These are phyloP conservation scores for Adansonia grandidieri DNA, from an alignment of 441 rosid species.

Conservation along the genomic window DNA sequence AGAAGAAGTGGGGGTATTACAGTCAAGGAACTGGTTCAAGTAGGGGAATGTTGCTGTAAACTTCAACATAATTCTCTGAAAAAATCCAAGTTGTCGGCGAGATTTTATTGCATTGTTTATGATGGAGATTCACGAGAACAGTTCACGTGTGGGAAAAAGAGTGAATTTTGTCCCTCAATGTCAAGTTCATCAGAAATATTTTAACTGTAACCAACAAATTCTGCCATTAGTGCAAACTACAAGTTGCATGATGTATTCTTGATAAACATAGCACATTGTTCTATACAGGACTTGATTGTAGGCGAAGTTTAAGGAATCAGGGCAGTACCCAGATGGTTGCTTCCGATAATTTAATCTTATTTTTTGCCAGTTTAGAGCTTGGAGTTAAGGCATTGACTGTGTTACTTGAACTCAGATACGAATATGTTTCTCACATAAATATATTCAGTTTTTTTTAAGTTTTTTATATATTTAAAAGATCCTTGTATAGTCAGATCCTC, in stretches of 20 bases:
- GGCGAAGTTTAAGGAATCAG: background rate
- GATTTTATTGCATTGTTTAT: constrained; percentile 9
- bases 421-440: no score
- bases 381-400: no score
- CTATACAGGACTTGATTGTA: background rate
- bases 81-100: constrained; percentile 40
- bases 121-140: background rate
- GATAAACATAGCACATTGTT: background rate
- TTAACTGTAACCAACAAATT: no score
- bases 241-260: background rate
- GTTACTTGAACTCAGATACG: no score
- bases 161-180: no score
- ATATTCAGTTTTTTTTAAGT: no score
- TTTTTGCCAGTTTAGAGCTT: no score
- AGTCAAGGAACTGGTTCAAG: background rate
- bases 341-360: background rate
- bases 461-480: no score
- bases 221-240: no score
- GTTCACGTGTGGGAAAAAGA: no score
- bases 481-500: no score
- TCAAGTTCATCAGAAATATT: no score
- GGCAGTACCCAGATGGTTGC: background rate
- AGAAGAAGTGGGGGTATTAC: background rate
- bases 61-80: background rate
- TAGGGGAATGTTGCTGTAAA: constrained; percentile 17